phyloP scores from a whole-genome alignment of 2,329 filamentous ascomycete species.

The Calonectria pseudoreteaudii region DNA sequence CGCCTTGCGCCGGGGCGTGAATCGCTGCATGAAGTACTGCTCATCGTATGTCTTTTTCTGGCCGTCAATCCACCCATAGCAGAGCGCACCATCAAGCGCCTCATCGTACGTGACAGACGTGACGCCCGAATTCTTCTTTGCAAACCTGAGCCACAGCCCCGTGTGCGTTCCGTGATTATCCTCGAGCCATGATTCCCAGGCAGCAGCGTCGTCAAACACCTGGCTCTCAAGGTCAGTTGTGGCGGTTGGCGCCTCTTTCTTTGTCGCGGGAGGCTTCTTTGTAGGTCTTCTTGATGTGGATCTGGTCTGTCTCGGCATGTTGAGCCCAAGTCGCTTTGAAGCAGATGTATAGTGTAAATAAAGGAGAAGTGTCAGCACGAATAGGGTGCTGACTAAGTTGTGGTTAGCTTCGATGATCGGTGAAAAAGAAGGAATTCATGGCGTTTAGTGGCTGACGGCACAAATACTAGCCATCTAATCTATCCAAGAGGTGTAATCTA shows the following conservation, averaged over 20 bases:
- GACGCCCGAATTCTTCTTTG: slow-evolving; percentile 59
- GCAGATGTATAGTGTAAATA: background rate
- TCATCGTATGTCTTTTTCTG: slow-evolving; percentile 59
- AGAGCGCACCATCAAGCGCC: slow-evolving; percentile 68
- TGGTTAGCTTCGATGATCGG: background rate
- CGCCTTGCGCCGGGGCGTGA: slow-evolving; percentile 66
- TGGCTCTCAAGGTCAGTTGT: background rate
- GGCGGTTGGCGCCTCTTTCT: rapidly evolving
- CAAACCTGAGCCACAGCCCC: slow-evolving; percentile 61
- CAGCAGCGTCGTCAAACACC: slow-evolving; percentile 26
- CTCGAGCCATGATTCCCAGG: slow-evolving; percentile 36
- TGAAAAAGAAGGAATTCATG: background rate
- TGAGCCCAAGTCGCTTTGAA: background rate
- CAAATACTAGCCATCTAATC: background rate
- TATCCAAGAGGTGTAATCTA: background rate
- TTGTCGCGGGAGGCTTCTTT: background rate
- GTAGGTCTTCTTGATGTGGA: slow-evolving; percentile 24
- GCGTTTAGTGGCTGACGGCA: background rate
- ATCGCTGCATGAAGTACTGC: slow-evolving; percentile 64
- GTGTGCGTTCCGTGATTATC: slow-evolving; percentile 29
- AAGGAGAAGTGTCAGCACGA: background rate
- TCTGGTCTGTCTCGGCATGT: slow-evolving; percentile 37
- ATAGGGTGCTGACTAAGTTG: slow-evolving; percentile 11
- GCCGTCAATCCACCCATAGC: slow-evolving; percentile 74
- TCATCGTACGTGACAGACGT: slow-evolving; percentile 60